Evolutionary conservation across 2,329 filamentous ascomycete genomes (phyloP), one percentile per base, ranked within the genome.

Genomic region (Scleromitrula shiraiana): DNA sequence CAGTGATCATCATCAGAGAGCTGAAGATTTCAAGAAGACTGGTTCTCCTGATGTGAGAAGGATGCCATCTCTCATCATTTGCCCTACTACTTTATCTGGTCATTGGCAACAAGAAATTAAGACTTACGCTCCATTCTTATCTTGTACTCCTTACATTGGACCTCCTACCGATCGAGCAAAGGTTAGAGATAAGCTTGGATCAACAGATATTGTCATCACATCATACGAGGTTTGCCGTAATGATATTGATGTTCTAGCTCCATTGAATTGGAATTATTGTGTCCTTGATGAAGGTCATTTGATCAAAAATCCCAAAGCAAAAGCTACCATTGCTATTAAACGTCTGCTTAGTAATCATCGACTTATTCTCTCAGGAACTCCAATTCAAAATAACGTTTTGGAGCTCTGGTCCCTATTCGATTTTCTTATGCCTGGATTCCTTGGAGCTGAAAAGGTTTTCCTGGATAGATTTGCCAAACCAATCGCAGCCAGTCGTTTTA

Each of bases 41-140:
- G 77, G 83, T 39, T 81, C 87, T 23, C 74, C 80, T 0, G 93
- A 98, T 62, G 78, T 80, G 44, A 80, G 88, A 50, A 83, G 78
- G 48, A 71, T 98, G 33, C 90, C 93, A 2, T 95, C 91, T 10
- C 76, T 98, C 46, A 96, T 98, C 53, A 85, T 98, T 41, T 98
- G 93, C 61, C 94, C 93, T 5, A 93, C 93, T 1, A 97, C 93
- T 0, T 75, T 98, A 20, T 96, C 93, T 15, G 93, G 94, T 7
- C 93, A 98, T 68, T 98, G 93, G 93, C 90, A 96, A 66, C 93
- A 98, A 64, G 93, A 98, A 65, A 90, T 98, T 59, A 88, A 87
- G 63, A 84, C 89, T 41, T 98, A 96, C 61, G 91, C 94, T 2
- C 93, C 93, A 0, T 98, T 98, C 76, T 75, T 98, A 36, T 84